A percentile compares a stretch with the other conserved stretches of the same genome.
Conservation (phyloP, 768 basidiomycete genomes). For the Clitopilus hobsonii region DNA sequence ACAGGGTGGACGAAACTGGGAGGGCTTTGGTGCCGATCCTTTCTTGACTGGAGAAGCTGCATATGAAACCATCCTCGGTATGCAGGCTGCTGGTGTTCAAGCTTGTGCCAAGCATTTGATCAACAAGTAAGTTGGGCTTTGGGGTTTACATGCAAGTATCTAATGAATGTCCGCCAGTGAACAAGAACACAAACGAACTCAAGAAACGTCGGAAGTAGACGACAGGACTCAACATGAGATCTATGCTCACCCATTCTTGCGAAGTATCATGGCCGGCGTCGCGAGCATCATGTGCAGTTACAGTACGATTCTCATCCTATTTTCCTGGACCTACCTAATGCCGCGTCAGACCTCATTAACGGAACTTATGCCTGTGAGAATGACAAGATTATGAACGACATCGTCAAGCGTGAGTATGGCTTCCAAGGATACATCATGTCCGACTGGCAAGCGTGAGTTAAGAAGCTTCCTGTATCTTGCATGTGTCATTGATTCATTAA, state of each 20-base stretch:
- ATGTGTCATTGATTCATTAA: too few species aligned
- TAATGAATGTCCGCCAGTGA: slow-evolving; percentile 36
- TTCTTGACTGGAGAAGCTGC: slow-evolving; percentile 76
- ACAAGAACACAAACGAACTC: slow-evolving; percentile 59
- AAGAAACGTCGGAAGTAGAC: slow-evolving; percentile 63
- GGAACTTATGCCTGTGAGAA: slow-evolving; percentile 76
- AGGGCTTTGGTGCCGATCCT: slow-evolving; percentile 92
- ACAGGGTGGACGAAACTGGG: slow-evolving; percentile 87
- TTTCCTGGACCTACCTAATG: neutral
- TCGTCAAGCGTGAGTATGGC: slow-evolving; percentile 72
- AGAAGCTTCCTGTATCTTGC: neutral
- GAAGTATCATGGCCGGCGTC: slow-evolving; percentile 71
- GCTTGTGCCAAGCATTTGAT: slow-evolving; percentile 85
- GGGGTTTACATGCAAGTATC: neutral
- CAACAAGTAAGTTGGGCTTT: slow-evolving; percentile 53
- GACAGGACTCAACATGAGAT: slow-evolving; percentile 78
- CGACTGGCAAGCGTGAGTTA: slow-evolving; percentile 66
- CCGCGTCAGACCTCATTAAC: slow-evolving; percentile 54
- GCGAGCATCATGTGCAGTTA: slow-evolving; percentile 75
- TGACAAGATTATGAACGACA: slow-evolving; percentile 61
- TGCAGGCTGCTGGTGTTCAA: slow-evolving; percentile 78
- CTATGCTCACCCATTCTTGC: slow-evolving; percentile 66
- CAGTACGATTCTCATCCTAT: slow-evolving; percentile 27
- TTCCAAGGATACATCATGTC: slow-evolving; percentile 80
- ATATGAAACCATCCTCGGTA: slow-evolving; percentile 77